Conservation (phyloP, 164 flowering plant species). For the Berberis vulgaris region DNA sequence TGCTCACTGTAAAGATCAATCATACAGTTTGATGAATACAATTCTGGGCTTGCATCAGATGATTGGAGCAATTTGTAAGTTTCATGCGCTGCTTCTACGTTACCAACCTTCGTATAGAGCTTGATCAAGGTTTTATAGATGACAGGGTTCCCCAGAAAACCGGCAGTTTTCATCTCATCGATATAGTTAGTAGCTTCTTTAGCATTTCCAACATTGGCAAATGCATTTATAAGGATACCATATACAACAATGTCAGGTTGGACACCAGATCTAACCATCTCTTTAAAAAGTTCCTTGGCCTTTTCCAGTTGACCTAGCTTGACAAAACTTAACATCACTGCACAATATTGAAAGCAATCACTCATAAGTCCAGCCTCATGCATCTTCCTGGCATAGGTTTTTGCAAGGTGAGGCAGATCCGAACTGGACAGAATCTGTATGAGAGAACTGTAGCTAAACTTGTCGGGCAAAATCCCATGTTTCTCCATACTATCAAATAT, state of each 20-base stretch:
- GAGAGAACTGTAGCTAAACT: slow-evolving; percentile 63
- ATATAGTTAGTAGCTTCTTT: slow-evolving; percentile 44
- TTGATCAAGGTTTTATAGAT: slow-evolving; percentile 79
- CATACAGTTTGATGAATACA: slow-evolving; percentile 85
- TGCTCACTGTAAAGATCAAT: slow-evolving; percentile 72
- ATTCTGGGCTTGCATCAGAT: slow-evolving; percentile 43
- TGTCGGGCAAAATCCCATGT: slow-evolving; percentile 59
- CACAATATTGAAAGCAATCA: slow-evolving; percentile 77
- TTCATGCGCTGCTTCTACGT: slow-evolving; percentile 69
- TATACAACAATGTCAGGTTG: slow-evolving; percentile 68
- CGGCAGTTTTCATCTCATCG: slow-evolving; percentile 46
- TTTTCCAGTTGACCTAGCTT: slow-evolving; percentile 47
- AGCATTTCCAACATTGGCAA: slow-evolving; percentile 66
- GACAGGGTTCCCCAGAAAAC: slow-evolving; percentile 48
- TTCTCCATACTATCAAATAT: slow-evolving; percentile 62
- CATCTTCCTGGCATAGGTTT: slow-evolving; percentile 55
- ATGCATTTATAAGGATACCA: slow-evolving; percentile 81
- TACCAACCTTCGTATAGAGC: slow-evolving; percentile 81
- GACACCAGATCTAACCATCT: slow-evolving; percentile 54
- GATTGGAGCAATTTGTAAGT: slow-evolving; percentile 43
- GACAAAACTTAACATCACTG: slow-evolving; percentile 68
- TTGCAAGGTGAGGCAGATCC: slow-evolving; percentile 52
- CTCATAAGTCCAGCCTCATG: slow-evolving; percentile 45
- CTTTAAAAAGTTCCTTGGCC: slow-evolving; percentile 52
- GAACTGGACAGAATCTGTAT: slow-evolving; percentile 68